phyloP scores from a whole-genome alignment of 2,329 filamentous ascomycete genomes.

The Knufia petricola region DNA sequence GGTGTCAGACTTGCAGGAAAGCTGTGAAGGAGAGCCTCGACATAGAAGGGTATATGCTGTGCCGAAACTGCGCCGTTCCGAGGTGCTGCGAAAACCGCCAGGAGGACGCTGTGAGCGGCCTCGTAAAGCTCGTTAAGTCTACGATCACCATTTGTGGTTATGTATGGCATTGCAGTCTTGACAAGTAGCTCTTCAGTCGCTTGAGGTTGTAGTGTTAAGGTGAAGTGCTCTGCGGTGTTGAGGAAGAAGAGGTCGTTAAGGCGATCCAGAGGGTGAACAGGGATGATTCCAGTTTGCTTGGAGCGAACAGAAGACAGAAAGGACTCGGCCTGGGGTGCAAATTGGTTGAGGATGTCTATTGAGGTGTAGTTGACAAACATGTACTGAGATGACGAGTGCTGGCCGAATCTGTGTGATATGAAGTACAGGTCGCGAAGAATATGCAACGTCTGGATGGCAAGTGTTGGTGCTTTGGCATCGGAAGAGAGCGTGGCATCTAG shows the following conservation, averaged over 20 bases:
- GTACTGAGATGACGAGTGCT: constrained; percentile 70
- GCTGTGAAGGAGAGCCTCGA: constrained; percentile 66
- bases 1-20: constrained; percentile 71
- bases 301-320: constrained; percentile 59
- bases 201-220: constrained; percentile 55
- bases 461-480: constrained; percentile 49
- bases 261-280: constrained; percentile 56
- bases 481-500: constrained; percentile 47
- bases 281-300: constrained; percentile 45
- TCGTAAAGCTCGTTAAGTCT: constrained; percentile 68
- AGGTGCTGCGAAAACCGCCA: constrained; percentile 71
- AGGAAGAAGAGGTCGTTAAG: constrained; percentile 81
- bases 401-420: constrained; percentile 64
- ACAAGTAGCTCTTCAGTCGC: constrained; percentile 65
- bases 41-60: constrained; percentile 69
- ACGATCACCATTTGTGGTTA: constrained; percentile 50
- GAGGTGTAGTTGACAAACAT: constrained; percentile 73
- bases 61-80: constrained; percentile 63
- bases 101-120: constrained; percentile 70
- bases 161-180: constrained; percentile 63
- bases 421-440: constrained; percentile 72
- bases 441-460: constrained; percentile 63
- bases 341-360: constrained; percentile 69
- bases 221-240: constrained; percentile 75
- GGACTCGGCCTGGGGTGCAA: constrained; percentile 53